Evolutionary conservation across 495 filamentous ascomycete genomes (phyloP).

Genomic region (Aspergillus indologenus): DNA sequence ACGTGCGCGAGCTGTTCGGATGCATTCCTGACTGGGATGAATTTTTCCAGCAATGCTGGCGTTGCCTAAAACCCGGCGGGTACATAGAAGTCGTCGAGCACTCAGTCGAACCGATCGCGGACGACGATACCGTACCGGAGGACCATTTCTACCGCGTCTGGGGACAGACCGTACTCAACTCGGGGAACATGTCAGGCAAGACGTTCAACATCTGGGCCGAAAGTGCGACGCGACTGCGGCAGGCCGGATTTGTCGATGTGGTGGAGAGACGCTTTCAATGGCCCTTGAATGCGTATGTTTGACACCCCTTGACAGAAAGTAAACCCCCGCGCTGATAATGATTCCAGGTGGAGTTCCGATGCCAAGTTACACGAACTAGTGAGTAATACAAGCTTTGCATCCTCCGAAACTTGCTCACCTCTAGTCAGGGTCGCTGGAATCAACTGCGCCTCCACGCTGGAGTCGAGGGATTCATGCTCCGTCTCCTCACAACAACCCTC

Average conservation of each 20-base stretch:
- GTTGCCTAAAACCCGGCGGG: slow-evolving; percentile 59
- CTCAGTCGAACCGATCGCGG: slow-evolving; percentile 43
- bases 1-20: slow-evolving; percentile 57
- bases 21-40: slow-evolving; percentile 59
- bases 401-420: not conserved
- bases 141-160: slow-evolving; percentile 54
- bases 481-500: slow-evolving; percentile 57
- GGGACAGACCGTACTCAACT: slow-evolving; percentile 49
- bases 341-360: slow-evolving; percentile 64
- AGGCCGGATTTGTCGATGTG: slow-evolving; percentile 58
- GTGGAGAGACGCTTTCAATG: slow-evolving; percentile 57
- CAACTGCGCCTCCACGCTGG: slow-evolving; percentile 58
- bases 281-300: slow-evolving; percentile 40
- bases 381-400: not conserved
- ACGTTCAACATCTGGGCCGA: slow-evolving; percentile 46
- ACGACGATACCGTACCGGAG: slow-evolving; percentile 46
- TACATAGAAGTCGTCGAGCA: slow-evolving; percentile 63
- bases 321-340: not conserved
- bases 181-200: slow-evolving; percentile 48
- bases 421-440: slow-evolving; percentile 52
- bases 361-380: slow-evolving; percentile 58
- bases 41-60: slow-evolving; percentile 35
- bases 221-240: slow-evolving; percentile 31
- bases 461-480: slow-evolving; percentile 55
- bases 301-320: not conserved